Base-by-base conservation (phyloP, 768 basidiomycete species). In the Lepiota venenata region DNA sequence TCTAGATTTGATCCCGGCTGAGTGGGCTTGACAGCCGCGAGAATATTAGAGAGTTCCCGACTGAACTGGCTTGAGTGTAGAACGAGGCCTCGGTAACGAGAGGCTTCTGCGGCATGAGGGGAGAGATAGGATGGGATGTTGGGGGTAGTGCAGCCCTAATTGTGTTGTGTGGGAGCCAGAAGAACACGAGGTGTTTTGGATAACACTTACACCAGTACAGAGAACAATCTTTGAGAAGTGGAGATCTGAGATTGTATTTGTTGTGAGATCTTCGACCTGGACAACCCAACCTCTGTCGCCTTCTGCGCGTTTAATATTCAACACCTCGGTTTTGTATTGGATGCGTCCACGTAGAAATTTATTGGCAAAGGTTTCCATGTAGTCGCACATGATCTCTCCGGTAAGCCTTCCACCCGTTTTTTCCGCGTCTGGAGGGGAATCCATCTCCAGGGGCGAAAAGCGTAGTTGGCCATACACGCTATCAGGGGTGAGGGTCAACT, bases 131-230 rank as follows among this genome's bases (percentile, higher is more conserved):
- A 39, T 0, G 85, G 84, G n/a, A 84, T 62, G 14, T 64, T 62
- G 0, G 85, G 75, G 20, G 64, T 71, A 56, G 77, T 80, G 57
- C 79, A 84, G 16, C 83, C 85, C 84, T 87, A 41, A n/a, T n/a
- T 21, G 3, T 27, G 18, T 11, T 4, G 22, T n/a, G 21, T 21
- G 10, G 40, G 22, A 41, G 22, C n/a, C 11, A 40, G 8, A 11
- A 9, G 3, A 15, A 44, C 36, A 29, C 2, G 20, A 12, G 32
- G 32, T 32, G 2, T 7, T 44, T 7, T 15, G 8, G n/a, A n/a
- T 56, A 3, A 68, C 60, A 25, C 73, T 64, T 20, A 60, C 64
- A 35, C 61, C 47, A 1, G 50, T 52, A 22, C 50, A 51, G 10
- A 57, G 37, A 12, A 52, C 50, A 27, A 52, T 45, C 18, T 43